phyloP scores from a whole-genome alignment of 164 flowering plant species.

The Pachysandra terminalis region DNA sequence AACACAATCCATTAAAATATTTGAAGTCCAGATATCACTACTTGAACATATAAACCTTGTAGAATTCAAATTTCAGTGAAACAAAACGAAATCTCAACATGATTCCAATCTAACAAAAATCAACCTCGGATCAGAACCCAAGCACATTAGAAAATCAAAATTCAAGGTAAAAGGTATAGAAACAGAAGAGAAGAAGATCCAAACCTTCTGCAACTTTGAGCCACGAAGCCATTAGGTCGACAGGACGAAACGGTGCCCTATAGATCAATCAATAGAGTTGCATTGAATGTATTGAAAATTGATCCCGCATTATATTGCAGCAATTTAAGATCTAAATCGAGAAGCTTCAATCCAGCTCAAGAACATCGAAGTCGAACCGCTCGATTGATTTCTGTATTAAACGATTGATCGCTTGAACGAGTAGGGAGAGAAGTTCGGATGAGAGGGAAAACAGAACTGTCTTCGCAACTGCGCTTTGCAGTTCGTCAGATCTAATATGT shows the following conservation, averaged over 20 bases:
- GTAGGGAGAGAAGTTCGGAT: background rate
- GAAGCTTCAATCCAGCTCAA: too few relatives aligned
- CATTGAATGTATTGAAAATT: background rate
- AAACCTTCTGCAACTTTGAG: constrained; percentile 91
- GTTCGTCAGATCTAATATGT: constrained; percentile 1
- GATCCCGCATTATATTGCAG: background rate
- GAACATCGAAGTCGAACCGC: background rate
- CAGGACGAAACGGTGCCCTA: constrained; percentile 17
- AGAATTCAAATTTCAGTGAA: too few relatives aligned
- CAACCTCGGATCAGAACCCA: too few relatives aligned
- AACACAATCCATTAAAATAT: too few relatives aligned
- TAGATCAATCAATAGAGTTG: constrained; percentile 10
- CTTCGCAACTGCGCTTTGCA: background rate
- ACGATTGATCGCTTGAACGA: background rate
- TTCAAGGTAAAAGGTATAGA: background rate
- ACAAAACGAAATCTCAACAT: too few relatives aligned
- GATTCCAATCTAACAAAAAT: too few relatives aligned
- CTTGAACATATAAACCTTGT: too few relatives aligned
- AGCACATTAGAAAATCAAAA: too few relatives aligned
- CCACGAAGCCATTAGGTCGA: constrained; percentile 65
- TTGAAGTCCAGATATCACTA: too few relatives aligned
- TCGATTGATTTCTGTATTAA: background rate
- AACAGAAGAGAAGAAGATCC: constrained; percentile 12
- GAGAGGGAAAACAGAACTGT: too few relatives aligned
- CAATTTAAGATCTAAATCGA: background rate